These are phyloP conservation scores for Tetraselmis chui DNA, from an alignment of 139 green algal species.

Conservation along the genomic window DNA sequence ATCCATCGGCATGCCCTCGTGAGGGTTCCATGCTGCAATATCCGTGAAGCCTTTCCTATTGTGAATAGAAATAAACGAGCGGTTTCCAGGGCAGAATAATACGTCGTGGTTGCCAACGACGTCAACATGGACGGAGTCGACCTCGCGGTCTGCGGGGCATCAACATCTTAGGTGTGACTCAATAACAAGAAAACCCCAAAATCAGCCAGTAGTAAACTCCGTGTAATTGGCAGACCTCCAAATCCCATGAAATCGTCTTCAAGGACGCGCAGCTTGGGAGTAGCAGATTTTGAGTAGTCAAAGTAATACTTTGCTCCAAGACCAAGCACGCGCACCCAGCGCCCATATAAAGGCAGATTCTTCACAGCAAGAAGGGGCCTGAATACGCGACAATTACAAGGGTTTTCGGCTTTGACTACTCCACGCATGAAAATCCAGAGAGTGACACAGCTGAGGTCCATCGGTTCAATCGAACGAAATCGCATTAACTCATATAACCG, in stretches of 20 bases:
- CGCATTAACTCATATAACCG: no score
- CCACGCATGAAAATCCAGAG: no score
- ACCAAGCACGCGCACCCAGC: background rate
- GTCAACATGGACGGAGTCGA: background rate
- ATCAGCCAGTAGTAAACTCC: no score
- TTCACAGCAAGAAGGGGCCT: background rate
- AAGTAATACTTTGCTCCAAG: background rate
- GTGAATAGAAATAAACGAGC: background rate
- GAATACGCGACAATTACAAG: no score
- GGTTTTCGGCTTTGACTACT: no score
- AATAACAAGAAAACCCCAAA: background rate
- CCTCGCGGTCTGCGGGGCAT: background rate
- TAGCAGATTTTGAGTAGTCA: background rate
- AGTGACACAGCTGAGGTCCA: no score
- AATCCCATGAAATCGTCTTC: background rate
- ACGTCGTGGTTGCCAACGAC: background rate
- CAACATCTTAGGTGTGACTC: no score
- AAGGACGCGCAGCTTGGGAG: background rate
- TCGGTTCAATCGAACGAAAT: no score
- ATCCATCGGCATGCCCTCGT: background rate
- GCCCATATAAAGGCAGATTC: background rate
- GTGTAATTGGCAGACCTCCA: no score
- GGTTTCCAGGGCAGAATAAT: background rate
- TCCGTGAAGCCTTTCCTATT: background rate
- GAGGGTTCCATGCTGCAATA: background rate